Evolutionary conservation across 257 asterid species (phyloP).

Genomic region (Scutellaria baicalensis): DNA sequence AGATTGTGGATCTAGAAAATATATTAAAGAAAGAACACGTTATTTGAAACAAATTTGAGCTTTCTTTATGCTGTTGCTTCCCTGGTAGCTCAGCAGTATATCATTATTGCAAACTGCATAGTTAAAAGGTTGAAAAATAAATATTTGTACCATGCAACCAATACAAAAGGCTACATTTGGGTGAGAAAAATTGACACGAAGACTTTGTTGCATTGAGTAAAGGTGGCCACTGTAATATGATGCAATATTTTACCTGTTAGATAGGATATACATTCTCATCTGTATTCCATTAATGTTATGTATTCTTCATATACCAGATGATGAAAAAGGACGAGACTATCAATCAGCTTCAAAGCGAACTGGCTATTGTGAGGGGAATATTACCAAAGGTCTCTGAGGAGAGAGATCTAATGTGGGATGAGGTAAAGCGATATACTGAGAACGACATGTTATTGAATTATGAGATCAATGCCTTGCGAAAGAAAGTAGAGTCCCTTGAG

Average conservation of each 20-base stretch:
- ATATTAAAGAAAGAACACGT: no score
- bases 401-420: slow-evolving; percentile 88
- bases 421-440: slow-evolving; percentile 70
- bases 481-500: slow-evolving; percentile 81
- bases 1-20: no score
- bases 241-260: not conserved
- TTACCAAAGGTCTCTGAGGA: slow-evolving; percentile 83
- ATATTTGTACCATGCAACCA: no score
- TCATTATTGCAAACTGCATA: no score
- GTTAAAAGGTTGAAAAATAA: no score
- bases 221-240: not conserved
- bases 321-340: slow-evolving; percentile 73
- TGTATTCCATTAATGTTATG: not conserved
- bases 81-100: no score
- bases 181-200: not conserved
- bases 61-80: no score
- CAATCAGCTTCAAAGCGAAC: slow-evolving; percentile 56
- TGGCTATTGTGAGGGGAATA: slow-evolving; percentile 60
- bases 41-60: no score
- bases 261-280: not conserved
- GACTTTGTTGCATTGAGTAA: not conserved
- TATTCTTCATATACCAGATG: slow-evolving; percentile 36
- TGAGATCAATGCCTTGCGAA: slow-evolving; percentile 57
- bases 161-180: not conserved
- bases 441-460: slow-evolving; percentile 65